Conservation (phyloP, 2,329 filamentous ascomycete genomes). For the Beauveria pseudobassiana region DNA sequence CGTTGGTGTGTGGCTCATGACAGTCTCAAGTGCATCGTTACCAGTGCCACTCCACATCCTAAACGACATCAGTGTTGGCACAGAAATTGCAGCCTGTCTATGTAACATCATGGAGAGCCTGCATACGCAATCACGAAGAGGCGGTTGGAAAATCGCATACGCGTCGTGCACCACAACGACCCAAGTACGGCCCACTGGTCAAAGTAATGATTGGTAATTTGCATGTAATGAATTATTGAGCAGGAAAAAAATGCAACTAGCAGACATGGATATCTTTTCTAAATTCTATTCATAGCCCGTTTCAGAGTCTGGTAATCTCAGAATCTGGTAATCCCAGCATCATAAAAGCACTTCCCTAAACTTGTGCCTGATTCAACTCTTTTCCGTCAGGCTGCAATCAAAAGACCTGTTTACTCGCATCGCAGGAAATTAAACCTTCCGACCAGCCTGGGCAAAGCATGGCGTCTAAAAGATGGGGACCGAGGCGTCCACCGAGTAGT, state of each 20-base stretch:
- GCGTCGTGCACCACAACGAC: too few relatives aligned
- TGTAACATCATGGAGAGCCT: too few relatives aligned
- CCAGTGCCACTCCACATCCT: too few relatives aligned
- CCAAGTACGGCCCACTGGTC: too few relatives aligned
- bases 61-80: too few relatives aligned
- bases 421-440: neutral
- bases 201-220: neutral
- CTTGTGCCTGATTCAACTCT: too few relatives aligned
- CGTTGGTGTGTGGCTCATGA: too few relatives aligned
- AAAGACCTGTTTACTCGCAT: too few relatives aligned
- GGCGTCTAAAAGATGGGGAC: slow-evolving; percentile 21
- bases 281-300: neutral
- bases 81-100: too few relatives aligned
- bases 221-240: neutral
- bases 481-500: slow-evolving; percentile 20
- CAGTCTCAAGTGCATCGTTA: too few relatives aligned
- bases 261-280: neutral
- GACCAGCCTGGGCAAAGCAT: neutral
- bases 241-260: neutral
- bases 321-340: neutral
- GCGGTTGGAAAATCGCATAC: too few relatives aligned
- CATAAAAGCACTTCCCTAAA: neutral
- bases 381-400: neutral
- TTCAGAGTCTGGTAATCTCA: neutral
- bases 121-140: too few relatives aligned